These are phyloP conservation scores for Fraxinus dipetala DNA, from an alignment of 305 asterid genomes.

Conservation along the genomic window DNA sequence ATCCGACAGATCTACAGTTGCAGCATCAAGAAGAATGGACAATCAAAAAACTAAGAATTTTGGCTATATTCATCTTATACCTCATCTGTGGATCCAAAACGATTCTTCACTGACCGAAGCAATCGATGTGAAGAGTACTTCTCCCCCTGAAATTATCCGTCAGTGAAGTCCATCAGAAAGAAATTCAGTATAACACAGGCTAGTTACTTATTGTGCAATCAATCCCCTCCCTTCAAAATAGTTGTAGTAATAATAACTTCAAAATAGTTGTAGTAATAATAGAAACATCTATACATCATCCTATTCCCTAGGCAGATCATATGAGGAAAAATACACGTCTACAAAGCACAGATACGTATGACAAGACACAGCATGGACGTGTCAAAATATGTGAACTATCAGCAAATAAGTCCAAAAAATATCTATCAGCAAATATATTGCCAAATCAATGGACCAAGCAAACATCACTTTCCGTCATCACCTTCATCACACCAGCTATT, in stretches of 20 bases:
- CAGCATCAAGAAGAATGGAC: not conserved
- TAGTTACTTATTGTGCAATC: not conserved
- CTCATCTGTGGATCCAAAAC: slow-evolving; percentile 98
- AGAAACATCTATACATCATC: not conserved
- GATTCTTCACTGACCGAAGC: slow-evolving; percentile 87
- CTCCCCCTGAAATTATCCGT: slow-evolving; percentile 71
- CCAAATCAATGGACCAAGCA: slow-evolving; percentile 4
- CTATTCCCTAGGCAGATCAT: not conserved
- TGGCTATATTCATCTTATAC: slow-evolving; percentile 37
- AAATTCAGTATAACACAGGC: slow-evolving; percentile 17
- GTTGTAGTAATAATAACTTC: not conserved
- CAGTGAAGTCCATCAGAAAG: not conserved
- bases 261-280: not conserved
- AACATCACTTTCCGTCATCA: not conserved
- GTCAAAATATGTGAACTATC: not conserved
- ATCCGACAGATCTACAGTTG: not conserved
- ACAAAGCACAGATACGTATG: not conserved
- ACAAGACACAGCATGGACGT: not conserved
- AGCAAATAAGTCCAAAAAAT: slow-evolving; percentile 10
- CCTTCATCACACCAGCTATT: slow-evolving; percentile 21
- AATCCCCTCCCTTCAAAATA: not conserved
- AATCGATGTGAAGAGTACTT: slow-evolving; percentile 77
- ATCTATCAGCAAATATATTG: not conserved
- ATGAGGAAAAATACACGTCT: not conserved
- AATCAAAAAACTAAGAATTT: not conserved